phyloP scores from a whole-genome alignment of 345 rosid species.

The Syzygium grande region DNA sequence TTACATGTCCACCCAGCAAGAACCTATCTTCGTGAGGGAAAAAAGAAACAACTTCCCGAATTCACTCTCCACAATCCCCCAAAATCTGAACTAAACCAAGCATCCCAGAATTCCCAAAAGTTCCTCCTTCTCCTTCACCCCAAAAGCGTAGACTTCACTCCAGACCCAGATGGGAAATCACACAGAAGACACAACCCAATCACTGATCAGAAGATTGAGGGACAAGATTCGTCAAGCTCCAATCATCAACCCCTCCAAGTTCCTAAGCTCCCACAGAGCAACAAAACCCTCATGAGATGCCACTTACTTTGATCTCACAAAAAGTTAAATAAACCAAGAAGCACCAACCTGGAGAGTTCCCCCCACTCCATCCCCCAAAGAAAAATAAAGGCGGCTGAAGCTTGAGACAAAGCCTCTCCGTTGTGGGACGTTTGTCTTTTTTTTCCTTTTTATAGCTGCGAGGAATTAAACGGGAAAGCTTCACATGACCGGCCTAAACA shows the following conservation, averaged over 20 bases:
- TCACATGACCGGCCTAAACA: not conserved
- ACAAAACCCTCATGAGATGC: not conserved
- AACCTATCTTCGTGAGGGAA: not conserved
- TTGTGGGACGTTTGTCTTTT: not conserved
- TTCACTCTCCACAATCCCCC: not conserved
- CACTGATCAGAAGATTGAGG: not conserved
- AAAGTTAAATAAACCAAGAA: not conserved
- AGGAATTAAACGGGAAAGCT: not conserved
- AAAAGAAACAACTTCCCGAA: not conserved
- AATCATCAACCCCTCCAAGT: not conserved
- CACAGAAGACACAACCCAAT: not conserved
- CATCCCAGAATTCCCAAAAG: not conserved
- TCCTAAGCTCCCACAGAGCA: not conserved
- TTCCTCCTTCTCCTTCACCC: not conserved
- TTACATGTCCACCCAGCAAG: not conserved
- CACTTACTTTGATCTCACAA: not conserved
- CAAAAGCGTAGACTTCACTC: not conserved
- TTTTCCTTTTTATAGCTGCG: not conserved
- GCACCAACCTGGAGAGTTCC: not conserved
- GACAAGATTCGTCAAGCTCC: not conserved
- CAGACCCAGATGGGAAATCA: not conserved
- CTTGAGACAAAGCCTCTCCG: not conserved
- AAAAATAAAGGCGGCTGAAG: not conserved
- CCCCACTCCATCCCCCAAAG: not conserved
- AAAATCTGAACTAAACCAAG: not conserved